Evolutionary conservation across 352 stramenopile species (phyloP), one percentile per base, ranked within the genome.

Genomic region (Thraustochytrium sp.): DNA sequence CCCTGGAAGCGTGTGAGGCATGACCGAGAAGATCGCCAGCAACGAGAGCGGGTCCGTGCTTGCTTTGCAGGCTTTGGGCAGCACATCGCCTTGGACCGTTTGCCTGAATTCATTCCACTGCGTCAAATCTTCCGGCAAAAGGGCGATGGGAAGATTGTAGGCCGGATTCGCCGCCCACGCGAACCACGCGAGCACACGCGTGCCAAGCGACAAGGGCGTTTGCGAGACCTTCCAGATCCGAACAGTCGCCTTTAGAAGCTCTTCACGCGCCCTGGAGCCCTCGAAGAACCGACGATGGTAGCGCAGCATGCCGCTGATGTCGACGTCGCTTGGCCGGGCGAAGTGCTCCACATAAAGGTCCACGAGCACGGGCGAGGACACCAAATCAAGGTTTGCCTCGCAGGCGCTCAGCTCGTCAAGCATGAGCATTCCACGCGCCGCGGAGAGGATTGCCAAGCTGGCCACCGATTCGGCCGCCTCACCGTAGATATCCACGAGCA

Each of bases 121-220:
- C 42, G 68, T 5, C 3, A 26, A 8, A 0, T 36, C 65, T 31
- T 23, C 46, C 8, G 65, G 65, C 23, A 77, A 29, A 2, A 77
- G 42, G 8, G 36, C 65, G 26, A 9, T 11, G 5, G 65, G 3
- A 0, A 77, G 36, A 77, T 77, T 77, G 31, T 77, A 77, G 9
- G 26, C 65, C 46, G 65, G 65, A 26, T 77, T 77, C 40, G 65
- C 65, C 16, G 65, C 65, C 65, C 65, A 77, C 64, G 65, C 65
- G 26, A 77, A 77, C 38, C 36, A 77, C 9, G 65, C 65, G 46
- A 77, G 65, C 36, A 77, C 65, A 75, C 11, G 65, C 49, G n/a
- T n/a, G n/a, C n/a, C n/a, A 46, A 77, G 26, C 16, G 65, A 29
- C 65, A 3, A n/a, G n/a, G n/a, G n/a, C n/a, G n/a, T n/a, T n/a